These are phyloP conservation scores for Phaseolus lunatus DNA, from an alignment of 306 rosid genomes.

Conservation along the genomic window DNA sequence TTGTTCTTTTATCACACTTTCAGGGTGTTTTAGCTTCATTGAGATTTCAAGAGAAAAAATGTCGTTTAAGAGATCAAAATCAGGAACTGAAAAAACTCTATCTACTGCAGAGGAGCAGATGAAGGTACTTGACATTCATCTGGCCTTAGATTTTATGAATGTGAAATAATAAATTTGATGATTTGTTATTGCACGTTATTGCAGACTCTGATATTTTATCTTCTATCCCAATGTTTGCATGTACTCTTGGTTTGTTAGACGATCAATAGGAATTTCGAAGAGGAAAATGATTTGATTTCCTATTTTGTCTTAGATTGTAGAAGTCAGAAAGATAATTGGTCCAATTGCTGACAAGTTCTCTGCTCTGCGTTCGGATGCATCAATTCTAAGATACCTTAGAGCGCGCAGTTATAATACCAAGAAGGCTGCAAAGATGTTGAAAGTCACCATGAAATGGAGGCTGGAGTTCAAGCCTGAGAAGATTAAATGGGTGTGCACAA, in stretches of 20 bases:
- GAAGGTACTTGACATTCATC: constrained; percentile 56
- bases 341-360: constrained; percentile 68
- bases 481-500: constrained; percentile 67
- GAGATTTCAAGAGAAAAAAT: constrained; percentile 51
- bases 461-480: constrained; percentile 76
- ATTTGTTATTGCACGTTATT: neutral
- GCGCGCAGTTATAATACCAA: constrained; percentile 70
- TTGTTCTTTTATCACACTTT: constrained; percentile 36
- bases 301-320: constrained; percentile 57
- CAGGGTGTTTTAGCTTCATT: constrained; percentile 44
- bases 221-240: constrained; percentile 20
- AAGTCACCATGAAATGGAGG: constrained; percentile 75
- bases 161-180: constrained; percentile 27
- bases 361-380: constrained; percentile 58
- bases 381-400: constrained; percentile 71
- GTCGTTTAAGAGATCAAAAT: constrained; percentile 56
- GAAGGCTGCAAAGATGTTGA: constrained; percentile 76
- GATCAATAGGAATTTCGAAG: constrained; percentile 4
- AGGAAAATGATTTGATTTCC: constrained; percentile 33
- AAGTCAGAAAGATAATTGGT: constrained; percentile 69
- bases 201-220: constrained; percentile 13
- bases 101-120: constrained; percentile 62
- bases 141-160: constrained; percentile 18
- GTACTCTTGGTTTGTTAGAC: neutral
- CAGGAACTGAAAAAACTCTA: constrained; percentile 52